Percentiles rank a stretch among this genome's conserved stretches.
phyloP scores from a whole-genome alignment of 148 eudicot genomes.

The Camellia lanceoleosa region DNA sequence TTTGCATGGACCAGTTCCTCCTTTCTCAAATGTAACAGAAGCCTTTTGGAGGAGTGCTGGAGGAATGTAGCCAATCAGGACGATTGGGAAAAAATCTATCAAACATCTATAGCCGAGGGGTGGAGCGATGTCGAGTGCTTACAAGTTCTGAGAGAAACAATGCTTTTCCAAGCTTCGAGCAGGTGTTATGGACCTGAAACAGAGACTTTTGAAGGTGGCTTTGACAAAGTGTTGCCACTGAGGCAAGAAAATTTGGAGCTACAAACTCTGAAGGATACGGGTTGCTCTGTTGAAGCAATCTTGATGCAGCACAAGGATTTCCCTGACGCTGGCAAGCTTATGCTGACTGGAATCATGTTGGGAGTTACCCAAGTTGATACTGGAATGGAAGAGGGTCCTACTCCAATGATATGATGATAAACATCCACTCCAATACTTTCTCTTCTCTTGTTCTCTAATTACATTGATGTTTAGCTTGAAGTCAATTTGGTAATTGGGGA shows the following conservation, averaged over 20 bases:
- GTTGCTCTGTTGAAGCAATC: constrained; percentile 71
- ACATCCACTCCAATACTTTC: not conserved
- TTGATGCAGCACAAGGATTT: constrained; percentile 94
- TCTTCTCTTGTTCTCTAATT: not conserved
- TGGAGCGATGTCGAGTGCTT: constrained; percentile 82
- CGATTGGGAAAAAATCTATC: constrained; percentile 73
- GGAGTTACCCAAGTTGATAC: constrained; percentile 42
- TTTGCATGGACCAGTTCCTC: constrained; percentile 93
- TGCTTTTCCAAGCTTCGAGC: constrained; percentile 74
- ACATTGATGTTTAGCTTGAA: not conserved
- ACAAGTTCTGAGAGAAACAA: constrained; percentile 48
- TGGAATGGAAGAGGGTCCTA: constrained; percentile 33
- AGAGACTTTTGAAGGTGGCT: constrained; percentile 59
- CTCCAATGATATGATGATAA: constrained; percentile 51
- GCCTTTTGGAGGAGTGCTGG: constrained; percentile 93
- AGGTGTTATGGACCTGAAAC: constrained; percentile 79
- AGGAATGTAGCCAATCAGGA: constrained; percentile 69
- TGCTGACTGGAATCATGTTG: constrained; percentile 73
- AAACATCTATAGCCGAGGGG: constrained; percentile 51
- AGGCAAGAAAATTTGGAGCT: constrained; percentile 51
- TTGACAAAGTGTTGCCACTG: constrained; percentile 72
- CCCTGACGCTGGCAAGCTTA: constrained; percentile 78
- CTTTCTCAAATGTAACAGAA: constrained; percentile 58
- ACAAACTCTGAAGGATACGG: constrained; percentile 33
- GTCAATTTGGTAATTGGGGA: not conserved